phyloP scores from a whole-genome alignment of 768 basidiomycete genomes.

The Boletus eberwhitei region DNA sequence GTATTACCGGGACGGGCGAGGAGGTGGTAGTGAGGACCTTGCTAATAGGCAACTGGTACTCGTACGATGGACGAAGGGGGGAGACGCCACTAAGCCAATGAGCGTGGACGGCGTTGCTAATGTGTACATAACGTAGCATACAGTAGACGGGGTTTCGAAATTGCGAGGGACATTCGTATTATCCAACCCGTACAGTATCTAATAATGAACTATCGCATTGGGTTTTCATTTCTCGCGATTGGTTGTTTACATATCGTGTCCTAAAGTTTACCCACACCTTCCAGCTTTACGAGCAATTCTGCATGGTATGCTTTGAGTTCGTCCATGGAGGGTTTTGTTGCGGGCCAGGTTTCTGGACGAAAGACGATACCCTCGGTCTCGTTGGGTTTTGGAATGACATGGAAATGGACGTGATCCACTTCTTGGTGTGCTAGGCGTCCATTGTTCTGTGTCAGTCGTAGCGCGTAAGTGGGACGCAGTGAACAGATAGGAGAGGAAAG shows the following conservation, averaged over 20 bases:
- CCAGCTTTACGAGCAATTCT: constrained; percentile 18
- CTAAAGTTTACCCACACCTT: constrained; percentile 16
- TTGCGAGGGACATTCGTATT: too few species aligned
- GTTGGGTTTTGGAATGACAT: constrained; percentile 89
- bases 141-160: too few species aligned
- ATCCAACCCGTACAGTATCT: too few species aligned
- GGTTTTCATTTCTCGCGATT: not conserved
- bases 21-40: too few species aligned
- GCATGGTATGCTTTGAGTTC: constrained; percentile 23
- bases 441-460: constrained; percentile 50
- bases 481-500: not conserved
- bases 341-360: constrained; percentile 50
- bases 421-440: constrained; percentile 61
- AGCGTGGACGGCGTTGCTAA: too few species aligned
- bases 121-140: too few species aligned
- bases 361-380: constrained; percentile 69
- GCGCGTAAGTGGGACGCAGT: not conserved
- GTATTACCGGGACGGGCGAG: too few species aligned
- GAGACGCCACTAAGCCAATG: too few species aligned
- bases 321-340: constrained; percentile 15
- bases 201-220: not conserved
- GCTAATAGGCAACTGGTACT: too few species aligned
- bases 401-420: constrained; percentile 90
- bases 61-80: too few species aligned
- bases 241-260: not conserved